phyloP scores from a whole-genome alignment of 1,284 basidiomycete genomes.

The Kwoniella shivajii region DNA sequence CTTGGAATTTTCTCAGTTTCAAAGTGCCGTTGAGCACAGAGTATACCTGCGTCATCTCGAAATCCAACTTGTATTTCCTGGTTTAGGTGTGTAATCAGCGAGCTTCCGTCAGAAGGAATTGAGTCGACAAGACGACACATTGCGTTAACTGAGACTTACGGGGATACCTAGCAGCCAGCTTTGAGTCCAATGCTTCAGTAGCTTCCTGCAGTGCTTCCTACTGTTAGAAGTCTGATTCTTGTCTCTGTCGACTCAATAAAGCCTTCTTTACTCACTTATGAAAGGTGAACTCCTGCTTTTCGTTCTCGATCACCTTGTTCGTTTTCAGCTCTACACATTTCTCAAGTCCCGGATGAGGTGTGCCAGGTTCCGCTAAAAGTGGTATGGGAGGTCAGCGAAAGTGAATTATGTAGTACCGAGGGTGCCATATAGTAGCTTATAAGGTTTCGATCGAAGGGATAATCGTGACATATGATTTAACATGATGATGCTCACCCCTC shows the following conservation, averaged over 20 bases:
- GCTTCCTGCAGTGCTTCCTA: constrained; percentile 61
- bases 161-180: constrained; percentile 90
- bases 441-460: neutral
- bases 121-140: too few relatives aligned
- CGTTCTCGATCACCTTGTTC: constrained; percentile 72
- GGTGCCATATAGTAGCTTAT: too few relatives aligned
- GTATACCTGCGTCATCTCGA: constrained; percentile 71
- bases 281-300: constrained; percentile 72
- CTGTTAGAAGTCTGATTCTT: neutral
- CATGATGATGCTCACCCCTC: constrained; percentile 64
- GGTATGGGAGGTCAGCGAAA: neutral
- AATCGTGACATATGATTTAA: neutral
- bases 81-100: neutral
- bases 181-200: constrained; percentile 95
- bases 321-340: constrained; percentile 90
- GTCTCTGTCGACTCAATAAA: too few relatives aligned
- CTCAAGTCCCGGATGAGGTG: constrained; percentile 42
- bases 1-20: constrained; percentile 71
- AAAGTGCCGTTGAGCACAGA: constrained; percentile 67
- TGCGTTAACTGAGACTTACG: constrained; percentile 59
- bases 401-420: too few relatives aligned
- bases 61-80: constrained; percentile 91
- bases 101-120: too few relatives aligned
- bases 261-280: constrained; percentile 81
- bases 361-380: constrained; percentile 24